Evolutionary conservation across 768 basidiomycete genomes (phyloP), one percentile per base, ranked within the genome.

Genomic region (Hypholoma fasciculare): DNA sequence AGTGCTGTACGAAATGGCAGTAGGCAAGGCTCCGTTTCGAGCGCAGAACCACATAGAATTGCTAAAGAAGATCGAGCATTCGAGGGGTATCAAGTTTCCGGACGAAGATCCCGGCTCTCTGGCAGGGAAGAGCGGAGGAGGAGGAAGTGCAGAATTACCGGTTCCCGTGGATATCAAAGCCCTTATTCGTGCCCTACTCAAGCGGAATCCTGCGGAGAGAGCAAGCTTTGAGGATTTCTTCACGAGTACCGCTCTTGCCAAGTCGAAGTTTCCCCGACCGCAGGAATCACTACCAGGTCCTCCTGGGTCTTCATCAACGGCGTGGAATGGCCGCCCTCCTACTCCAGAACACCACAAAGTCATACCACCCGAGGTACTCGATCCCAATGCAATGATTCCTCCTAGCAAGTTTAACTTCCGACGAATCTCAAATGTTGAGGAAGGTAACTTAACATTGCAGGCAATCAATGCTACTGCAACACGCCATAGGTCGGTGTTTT

Each of bases 41-140:
- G 97, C 97, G 0, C 86, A 88, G 72, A 99, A 98, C 68, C 96
- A 98, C 70, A 90, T 98, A 65, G 97, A 98, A 66, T 82, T 99
- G 8, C 76, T 97, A 44, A 92, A 92, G 78, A 91, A 85, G 82
- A 98, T 98, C 57, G 96, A 97, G 69, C 81, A 83, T 42, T 87
- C 92, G n/a, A 92, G 91, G 69, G 92, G 90, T 30, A 86, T 97
- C 68, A 91, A 88, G 72, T 99, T 98, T 62, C 96, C 96, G 0
- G 96, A 98, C 67, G 96, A 98, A 67, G 91, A 92, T 49, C 80
- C 85, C 3, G 52, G 72, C 3, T 76, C 79, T 12, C 61, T 73
- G 43, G 54, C 77, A n/a, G 71, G 76, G n/a, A 76, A 79, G 49
- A 72, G 65, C 7, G 71, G 75, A 11, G 74, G 76, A 0, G 79